Evolutionary conservation across 805 yeast genomes (phyloP).

Genomic region (Grigorovia jiainica): DNA sequence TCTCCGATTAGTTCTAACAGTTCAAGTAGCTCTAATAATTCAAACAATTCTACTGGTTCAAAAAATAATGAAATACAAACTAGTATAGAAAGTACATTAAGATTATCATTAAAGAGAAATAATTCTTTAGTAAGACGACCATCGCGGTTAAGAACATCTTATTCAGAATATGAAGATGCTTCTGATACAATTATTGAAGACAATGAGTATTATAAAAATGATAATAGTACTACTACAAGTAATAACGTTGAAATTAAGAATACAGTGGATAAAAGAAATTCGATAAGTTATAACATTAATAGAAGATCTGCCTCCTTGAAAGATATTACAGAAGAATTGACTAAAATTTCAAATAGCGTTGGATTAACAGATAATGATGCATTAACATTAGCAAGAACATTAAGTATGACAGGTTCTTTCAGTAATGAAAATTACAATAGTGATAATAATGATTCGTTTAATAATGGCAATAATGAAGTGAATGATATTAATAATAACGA

Average conservation of each 20-base stretch:
- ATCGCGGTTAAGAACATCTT: constrained; percentile 26
- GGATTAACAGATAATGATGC: constrained; percentile 77
- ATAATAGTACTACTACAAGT: background rate
- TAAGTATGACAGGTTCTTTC: constrained; percentile 62
- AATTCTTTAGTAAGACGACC: constrained; percentile 27
- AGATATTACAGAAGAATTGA: constrained; percentile 66
- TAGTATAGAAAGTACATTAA: background rate
- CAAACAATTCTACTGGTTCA: background rate
- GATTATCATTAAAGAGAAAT: constrained; percentile 5
- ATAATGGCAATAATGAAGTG: background rate
- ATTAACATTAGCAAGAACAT: constrained; percentile 68
- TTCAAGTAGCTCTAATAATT: background rate
- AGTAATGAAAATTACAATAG: constrained; percentile 8
- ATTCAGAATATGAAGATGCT: constrained; percentile 20
- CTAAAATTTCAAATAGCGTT: constrained; percentile 63
- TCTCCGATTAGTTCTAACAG: constrained; percentile 18
- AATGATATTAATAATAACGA: background rate
- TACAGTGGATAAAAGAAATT: background rate
- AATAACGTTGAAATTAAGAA: background rate
- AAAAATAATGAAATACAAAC: background rate
- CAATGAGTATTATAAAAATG: constrained; percentile 23
- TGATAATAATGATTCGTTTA: constrained; percentile 4
- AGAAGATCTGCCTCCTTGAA: constrained; percentile 45
- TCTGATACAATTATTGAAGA: constrained; percentile 24
- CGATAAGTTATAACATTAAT: background rate